A percentile compares a stretch with the other conserved stretches of the same genome.
Conservation (phyloP, 2,329 filamentous ascomycete genomes). For the Epichloe elymi region DNA sequence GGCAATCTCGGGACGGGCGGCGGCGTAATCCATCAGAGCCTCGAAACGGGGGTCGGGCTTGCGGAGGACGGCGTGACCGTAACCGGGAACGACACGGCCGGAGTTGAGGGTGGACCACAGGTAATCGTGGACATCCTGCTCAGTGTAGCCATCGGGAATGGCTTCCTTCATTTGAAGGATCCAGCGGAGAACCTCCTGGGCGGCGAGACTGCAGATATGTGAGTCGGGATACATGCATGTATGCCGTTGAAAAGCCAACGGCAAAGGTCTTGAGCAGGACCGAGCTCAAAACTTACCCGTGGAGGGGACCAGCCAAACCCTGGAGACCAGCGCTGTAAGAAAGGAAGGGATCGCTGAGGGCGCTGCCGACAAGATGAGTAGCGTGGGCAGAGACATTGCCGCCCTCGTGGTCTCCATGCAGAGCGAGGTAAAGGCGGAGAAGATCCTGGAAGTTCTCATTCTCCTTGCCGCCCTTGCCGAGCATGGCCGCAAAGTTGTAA, state of each 20-base stretch:
- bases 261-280: not conserved
- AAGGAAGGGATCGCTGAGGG: slow-evolving; percentile 87
- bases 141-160: slow-evolving; percentile 65
- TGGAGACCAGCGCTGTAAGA: slow-evolving; percentile 93
- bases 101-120: slow-evolving; percentile 90
- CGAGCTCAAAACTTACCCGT: slow-evolving; percentile 32
- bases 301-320: slow-evolving; percentile 74
- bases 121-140: slow-evolving; percentile 75
- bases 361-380: slow-evolving; percentile 89
- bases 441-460: slow-evolving; percentile 94
- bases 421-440: slow-evolving; percentile 81
- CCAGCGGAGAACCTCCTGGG: slow-evolving; percentile 94
- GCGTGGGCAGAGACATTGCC: slow-evolving; percentile 94
- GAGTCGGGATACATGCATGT: not conserved
- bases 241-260: not conserved
- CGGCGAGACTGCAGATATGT: slow-evolving; percentile 52
- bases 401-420: slow-evolving; percentile 96
- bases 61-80: slow-evolving; percentile 88
- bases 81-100: slow-evolving; percentile 86
- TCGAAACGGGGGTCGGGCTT: slow-evolving; percentile 96
- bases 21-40: slow-evolving; percentile 91
- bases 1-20: slow-evolving; percentile 71
- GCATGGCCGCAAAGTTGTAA: slow-evolving; percentile 95
- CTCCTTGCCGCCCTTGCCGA: slow-evolving; percentile 77
- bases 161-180: slow-evolving; percentile 89